Percentiles rank a stretch among this genome's conserved stretches.
Conservation (phyloP, 352 stramenopile species). For the Thalassiosira exigua region DNA sequence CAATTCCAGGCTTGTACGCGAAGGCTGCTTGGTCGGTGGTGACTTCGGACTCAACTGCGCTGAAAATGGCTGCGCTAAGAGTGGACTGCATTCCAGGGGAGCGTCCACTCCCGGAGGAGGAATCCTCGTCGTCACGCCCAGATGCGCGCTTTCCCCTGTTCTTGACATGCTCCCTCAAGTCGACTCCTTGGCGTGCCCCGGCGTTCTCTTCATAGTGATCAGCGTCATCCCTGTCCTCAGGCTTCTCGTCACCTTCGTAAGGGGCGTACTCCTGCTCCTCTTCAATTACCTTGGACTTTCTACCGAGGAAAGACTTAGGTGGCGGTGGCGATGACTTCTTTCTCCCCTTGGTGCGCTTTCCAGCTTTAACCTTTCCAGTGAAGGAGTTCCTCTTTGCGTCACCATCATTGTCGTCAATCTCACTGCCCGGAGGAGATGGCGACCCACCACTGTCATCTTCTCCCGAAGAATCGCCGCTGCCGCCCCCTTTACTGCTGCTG, state of each 20-base stretch:
- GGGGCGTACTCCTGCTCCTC: constrained; percentile 30
- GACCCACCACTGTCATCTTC: neutral
- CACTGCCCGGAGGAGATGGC: neutral
- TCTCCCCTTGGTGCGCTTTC: neutral
- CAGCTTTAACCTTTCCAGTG: no score
- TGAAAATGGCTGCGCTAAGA: constrained; percentile 32
- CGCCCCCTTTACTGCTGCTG: neutral
- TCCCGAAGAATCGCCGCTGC: neutral
- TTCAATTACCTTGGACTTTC: constrained; percentile 40
- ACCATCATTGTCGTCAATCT: neutral
- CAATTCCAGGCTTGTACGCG: constrained; percentile 12
- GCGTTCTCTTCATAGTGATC: neutral
- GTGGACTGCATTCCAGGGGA: constrained; percentile 26
- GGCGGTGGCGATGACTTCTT: no score
- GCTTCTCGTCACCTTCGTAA: constrained; percentile 2
- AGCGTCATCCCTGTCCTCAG: constrained; percentile 1
- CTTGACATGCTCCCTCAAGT: neutral
- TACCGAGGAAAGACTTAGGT: constrained; percentile 36
- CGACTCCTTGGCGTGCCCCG: neutral
- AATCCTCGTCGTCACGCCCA: neutral
- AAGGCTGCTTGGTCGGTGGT: constrained; percentile 36
- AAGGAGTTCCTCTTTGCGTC: neutral
- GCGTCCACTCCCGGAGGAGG: neutral
- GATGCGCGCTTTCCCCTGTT: neutral
- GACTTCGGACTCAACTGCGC: constrained; percentile 47